A percentile compares a stretch with the other conserved stretches of the same genome.
phyloP scores from a whole-genome alignment of 2,329 filamentous ascomycete genomes.

The Dissoconium aciculare region DNA sequence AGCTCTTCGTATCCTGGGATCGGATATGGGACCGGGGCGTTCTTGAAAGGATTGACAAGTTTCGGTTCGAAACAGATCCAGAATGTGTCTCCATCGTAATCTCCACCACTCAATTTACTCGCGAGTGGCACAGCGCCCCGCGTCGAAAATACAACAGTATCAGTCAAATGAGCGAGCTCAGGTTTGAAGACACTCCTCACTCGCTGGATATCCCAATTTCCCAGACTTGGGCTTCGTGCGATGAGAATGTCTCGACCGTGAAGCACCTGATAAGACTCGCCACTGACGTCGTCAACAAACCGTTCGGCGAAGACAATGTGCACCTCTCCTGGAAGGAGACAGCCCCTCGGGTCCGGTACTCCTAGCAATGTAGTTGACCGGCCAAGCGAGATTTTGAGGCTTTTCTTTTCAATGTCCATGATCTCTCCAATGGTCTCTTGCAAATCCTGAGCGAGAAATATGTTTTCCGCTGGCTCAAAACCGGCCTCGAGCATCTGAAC shows the following conservation, averaged over 20 bases:
- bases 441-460: constrained; percentile 11
- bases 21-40: constrained; percentile 35
- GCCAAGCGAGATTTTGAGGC: constrained; percentile 36
- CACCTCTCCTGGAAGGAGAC: constrained; percentile 50
- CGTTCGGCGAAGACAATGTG: constrained; percentile 50
- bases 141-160: constrained; percentile 64
- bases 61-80: constrained; percentile 61
- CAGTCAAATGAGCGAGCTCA: constrained; percentile 51
- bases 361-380: constrained; percentile 51
- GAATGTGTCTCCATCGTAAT: constrained; percentile 63
- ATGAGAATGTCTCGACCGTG: constrained; percentile 49
- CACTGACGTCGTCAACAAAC: constrained; percentile 41
- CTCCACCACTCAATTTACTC: constrained; percentile 58
- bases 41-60: constrained; percentile 52
- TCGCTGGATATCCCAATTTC: constrained; percentile 57
- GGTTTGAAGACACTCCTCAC: constrained; percentile 36
- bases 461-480: constrained; percentile 10
- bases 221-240: constrained; percentile 53
- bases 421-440: constrained; percentile 3
- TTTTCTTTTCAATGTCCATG: constrained; percentile 12
- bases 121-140: constrained; percentile 50
- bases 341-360: constrained; percentile 49
- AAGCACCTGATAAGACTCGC: constrained; percentile 40
- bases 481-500: constrained; percentile 38
- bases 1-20: constrained; percentile 21